Conservation (phyloP, 495 filamentous ascomycete species). For the Tuber brumale region DNA sequence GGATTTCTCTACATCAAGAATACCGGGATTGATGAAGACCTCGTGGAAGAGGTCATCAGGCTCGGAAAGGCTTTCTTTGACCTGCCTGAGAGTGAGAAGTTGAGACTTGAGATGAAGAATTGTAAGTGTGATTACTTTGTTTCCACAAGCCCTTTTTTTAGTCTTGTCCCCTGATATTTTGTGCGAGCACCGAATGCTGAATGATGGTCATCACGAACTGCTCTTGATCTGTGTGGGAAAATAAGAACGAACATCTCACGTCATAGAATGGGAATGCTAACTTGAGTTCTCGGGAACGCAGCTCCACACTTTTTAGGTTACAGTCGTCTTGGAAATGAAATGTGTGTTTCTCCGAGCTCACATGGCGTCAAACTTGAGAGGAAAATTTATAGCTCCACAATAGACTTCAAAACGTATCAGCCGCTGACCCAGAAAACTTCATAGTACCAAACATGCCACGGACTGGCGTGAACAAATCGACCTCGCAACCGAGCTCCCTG, state of each 20-base stretch:
- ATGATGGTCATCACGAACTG: neutral
- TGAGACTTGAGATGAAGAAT: slow-evolving; percentile 41
- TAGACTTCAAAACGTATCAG: neutral
- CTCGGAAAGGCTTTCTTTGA: slow-evolving; percentile 73
- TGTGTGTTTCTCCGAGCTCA: slow-evolving; percentile 37
- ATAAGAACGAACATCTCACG: neutral
- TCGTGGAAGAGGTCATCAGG: slow-evolving; percentile 61
- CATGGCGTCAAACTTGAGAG: neutral
- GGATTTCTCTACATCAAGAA: slow-evolving; percentile 91
- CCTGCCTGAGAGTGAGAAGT: slow-evolving; percentile 72
- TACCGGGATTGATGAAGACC: slow-evolving; percentile 61
- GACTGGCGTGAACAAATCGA: slow-evolving; percentile 89
- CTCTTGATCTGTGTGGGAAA: neutral
- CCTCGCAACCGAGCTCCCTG: slow-evolving; percentile 66
- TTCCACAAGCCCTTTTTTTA: neutral
- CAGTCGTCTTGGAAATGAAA: slow-evolving; percentile 56
- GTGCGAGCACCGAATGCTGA: neutral
- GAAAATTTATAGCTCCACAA: slow-evolving; percentile 1
- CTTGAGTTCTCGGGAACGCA: slow-evolving; percentile 16
- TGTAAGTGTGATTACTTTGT: slow-evolving; percentile 19
- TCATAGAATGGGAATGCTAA: slow-evolving; percentile 10
- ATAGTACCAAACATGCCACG: slow-evolving; percentile 49
- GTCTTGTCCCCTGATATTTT: neutral
- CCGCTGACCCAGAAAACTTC: slow-evolving; percentile 3
- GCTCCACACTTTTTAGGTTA: slow-evolving; percentile 54